Evolutionary conservation across 2,329 filamentous ascomycete genomes (phyloP).

Genomic region (Plectosphaerella cucumerina): DNA sequence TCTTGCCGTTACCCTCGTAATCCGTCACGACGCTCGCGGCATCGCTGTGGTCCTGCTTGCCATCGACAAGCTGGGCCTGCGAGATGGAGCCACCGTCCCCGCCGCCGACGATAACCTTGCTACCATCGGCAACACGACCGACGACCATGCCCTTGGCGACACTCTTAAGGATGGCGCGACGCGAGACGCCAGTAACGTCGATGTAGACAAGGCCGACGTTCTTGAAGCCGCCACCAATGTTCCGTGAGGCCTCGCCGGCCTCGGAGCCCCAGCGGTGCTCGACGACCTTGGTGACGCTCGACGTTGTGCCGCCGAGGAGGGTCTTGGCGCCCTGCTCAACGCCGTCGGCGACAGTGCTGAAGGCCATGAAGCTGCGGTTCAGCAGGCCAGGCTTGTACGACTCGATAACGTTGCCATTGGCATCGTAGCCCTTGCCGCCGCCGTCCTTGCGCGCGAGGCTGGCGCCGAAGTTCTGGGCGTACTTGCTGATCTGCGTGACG

Average conservation of each 20-base stretch:
- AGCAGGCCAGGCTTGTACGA: slow-evolving; percentile 84
- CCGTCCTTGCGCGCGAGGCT: slow-evolving; percentile 55
- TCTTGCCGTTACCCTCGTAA: slow-evolving; percentile 26
- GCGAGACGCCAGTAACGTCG: slow-evolving; percentile 87
- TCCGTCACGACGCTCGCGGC: slow-evolving; percentile 21
- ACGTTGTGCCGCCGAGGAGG: slow-evolving; percentile 68
- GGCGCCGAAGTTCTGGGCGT: slow-evolving; percentile 88
- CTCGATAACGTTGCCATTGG: slow-evolving; percentile 61
- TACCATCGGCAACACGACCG: slow-evolving; percentile 69
- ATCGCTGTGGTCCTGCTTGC: slow-evolving; percentile 12
- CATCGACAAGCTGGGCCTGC: slow-evolving; percentile 12
- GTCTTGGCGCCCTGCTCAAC: slow-evolving; percentile 82
- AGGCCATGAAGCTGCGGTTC: slow-evolving; percentile 96
- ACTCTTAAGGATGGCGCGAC: slow-evolving; percentile 85
- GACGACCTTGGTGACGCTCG: slow-evolving; percentile 80
- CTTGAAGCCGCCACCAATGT: slow-evolving; percentile 82
- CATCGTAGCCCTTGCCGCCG: slow-evolving; percentile 57
- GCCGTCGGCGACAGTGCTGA: slow-evolving; percentile 89
- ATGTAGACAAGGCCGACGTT: slow-evolving; percentile 98
- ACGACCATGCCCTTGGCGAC: slow-evolving; percentile 97
- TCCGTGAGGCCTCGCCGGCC: slow-evolving; percentile 71
- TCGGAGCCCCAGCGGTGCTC: slow-evolving; percentile 86
- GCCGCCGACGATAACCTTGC: slow-evolving; percentile 69
- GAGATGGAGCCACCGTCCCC: slow-evolving; percentile 37
- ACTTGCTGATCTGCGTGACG: slow-evolving; percentile 74